Evolutionary conservation across 148 eudicot species (phyloP), one percentile per base, ranked within the genome.

Genomic region (Diospyros kaki): DNA sequence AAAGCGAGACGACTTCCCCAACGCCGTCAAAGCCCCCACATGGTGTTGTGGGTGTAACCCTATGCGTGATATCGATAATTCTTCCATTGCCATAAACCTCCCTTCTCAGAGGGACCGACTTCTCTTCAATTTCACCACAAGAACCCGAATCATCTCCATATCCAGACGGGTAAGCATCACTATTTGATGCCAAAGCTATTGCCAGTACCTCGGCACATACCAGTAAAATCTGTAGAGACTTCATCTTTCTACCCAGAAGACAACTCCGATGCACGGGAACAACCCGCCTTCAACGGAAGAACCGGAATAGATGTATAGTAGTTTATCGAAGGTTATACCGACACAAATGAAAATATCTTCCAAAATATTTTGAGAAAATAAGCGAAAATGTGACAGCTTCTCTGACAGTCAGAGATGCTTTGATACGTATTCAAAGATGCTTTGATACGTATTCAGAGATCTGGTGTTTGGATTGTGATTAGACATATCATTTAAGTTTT

Each of bases 11-110:
- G 55, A 77, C 73, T 46, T 75, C 56, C 18, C 83, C 85, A 46
- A 76, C 45, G 0, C 76, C 86, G 43, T 76, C 84, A 41, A 60
- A 9, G 28, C 46, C 8, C 59, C 73, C 64, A 58, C 28, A 55
- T 10, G 78, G 81, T 1, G 86, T 76, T 42, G 84, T 71, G 11
- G 83, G 76, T 38, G 81, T 82, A 43, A 78, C 66, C 71, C 75
- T 80, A 72, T 87, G 90, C 1, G 84, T 87, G 43, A 84, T 87
- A 74, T 87, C 87, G 61, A 78, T 43, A 17, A 87, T 84, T 51
- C 71, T 59, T 64, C 84, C 83, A 70, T 67, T 68, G 45, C 65
- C 87, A 79, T 82, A 81, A 45, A 78, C 83, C 71, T 87, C 89
- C 41, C 81, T 82, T 67, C 82, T 77, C 58, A 63, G 9, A 73